phyloP scores from a whole-genome alignment of 768 basidiomycete genomes.

The Zangia roseola region DNA sequence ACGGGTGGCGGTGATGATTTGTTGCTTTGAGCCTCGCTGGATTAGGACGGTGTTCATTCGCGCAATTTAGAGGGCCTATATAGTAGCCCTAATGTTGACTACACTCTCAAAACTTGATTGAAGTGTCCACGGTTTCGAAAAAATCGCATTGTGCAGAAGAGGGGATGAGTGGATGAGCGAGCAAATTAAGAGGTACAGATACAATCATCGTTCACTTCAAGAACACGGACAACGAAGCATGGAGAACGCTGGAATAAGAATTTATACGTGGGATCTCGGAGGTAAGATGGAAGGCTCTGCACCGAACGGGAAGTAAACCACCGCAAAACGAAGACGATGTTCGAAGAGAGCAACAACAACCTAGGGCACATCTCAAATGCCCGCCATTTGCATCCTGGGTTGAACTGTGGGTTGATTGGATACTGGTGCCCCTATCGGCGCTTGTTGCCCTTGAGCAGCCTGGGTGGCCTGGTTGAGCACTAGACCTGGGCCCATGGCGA shows the following conservation, averaged over 20 bases:
- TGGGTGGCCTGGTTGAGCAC: slow-evolving; percentile 37
- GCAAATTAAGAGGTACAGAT: slow-evolving; percentile 38
- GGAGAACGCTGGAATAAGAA: slow-evolving; percentile 22
- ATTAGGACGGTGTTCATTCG: not conserved
- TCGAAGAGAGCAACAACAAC: not conserved
- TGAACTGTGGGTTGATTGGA: slow-evolving; percentile 27
- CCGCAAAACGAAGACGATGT: slow-evolving; percentile 14
- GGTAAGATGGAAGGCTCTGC: not conserved
- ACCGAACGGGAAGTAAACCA: slow-evolving; percentile 7
- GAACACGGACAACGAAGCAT: slow-evolving; percentile 24
- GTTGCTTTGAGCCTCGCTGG: slow-evolving; percentile 32
- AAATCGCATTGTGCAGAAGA: slow-evolving; percentile 22
- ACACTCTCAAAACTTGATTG: slow-evolving; percentile 2
- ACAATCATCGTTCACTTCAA: slow-evolving; percentile 38
- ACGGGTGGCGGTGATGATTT: slow-evolving; percentile 41
- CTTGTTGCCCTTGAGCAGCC: slow-evolving; percentile 39
- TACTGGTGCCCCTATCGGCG: slow-evolving; percentile 31
- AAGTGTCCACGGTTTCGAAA: slow-evolving; percentile 18
- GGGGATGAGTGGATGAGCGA: slow-evolving; percentile 18
- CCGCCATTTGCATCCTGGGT: slow-evolving; percentile 36
- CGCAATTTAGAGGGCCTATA: not conserved
- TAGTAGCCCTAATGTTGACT: not conserved
- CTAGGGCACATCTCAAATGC: slow-evolving; percentile 27
- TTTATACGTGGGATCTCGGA: slow-evolving; percentile 3
- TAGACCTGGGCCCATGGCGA: slow-evolving; percentile 50